Percentiles rank a stretch among this genome's conserved stretches.
phyloP scores from a whole-genome alignment of 1,139 yeast species.

The Blastobotrys aristatus region DNA sequence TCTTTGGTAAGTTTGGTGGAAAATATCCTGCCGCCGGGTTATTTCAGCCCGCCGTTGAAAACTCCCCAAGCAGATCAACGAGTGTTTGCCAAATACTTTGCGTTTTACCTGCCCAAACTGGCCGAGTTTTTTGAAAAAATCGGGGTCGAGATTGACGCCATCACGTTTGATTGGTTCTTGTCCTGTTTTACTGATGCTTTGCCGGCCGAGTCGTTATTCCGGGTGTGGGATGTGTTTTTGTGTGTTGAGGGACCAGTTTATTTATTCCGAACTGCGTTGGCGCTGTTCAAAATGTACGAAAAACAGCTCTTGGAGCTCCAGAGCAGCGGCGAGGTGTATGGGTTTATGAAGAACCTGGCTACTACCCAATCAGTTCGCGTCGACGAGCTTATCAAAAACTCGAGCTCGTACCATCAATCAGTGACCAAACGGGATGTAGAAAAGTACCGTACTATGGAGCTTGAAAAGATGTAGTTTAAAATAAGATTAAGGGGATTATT shows the following conservation, averaged over 20 bases:
- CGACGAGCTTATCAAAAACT: slow-evolving; percentile 27
- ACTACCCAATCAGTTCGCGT: slow-evolving; percentile 26
- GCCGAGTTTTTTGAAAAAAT: slow-evolving; percentile 36
- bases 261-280: slow-evolving; percentile 39
- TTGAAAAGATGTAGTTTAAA: slow-evolving; percentile 7
- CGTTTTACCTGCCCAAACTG: slow-evolving; percentile 39
- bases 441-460: slow-evolving; percentile 15
- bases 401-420: slow-evolving; percentile 17
- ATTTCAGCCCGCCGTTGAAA: slow-evolving; percentile 41
- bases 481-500: too few relatives aligned
- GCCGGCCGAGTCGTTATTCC: slow-evolving; percentile 50
- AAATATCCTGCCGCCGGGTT: slow-evolving; percentile 48
- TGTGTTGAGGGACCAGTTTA: slow-evolving; percentile 39
- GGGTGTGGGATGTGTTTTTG: slow-evolving; percentile 49
- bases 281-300: slow-evolving; percentile 42
- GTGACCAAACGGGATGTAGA: slow-evolving; percentile 19
- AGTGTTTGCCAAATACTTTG: slow-evolving; percentile 29
- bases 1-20: slow-evolving; percentile 48
- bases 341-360: slow-evolving; percentile 41
- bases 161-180: slow-evolving; percentile 57
- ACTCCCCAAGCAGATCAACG: slow-evolving; percentile 43
- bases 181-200: slow-evolving; percentile 51
- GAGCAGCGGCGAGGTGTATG: slow-evolving; percentile 41
- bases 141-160: slow-evolving; percentile 46
- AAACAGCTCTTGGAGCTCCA: slow-evolving; percentile 32